Evolutionary conservation across 1,284 basidiomycete species (phyloP).

Genomic region (Heterobasidion annosum): DNA sequence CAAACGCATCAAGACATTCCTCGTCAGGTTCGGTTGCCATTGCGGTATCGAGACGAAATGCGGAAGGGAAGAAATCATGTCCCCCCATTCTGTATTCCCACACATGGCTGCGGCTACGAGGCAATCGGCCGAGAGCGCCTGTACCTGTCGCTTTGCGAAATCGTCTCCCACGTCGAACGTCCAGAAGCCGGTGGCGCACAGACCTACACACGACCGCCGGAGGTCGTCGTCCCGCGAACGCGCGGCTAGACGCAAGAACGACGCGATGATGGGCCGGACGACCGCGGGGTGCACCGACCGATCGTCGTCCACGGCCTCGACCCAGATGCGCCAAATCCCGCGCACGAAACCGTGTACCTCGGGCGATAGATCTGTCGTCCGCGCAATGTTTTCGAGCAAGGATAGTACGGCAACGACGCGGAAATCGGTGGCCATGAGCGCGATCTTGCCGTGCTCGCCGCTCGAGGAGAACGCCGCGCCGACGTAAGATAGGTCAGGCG

Average conservation of each 20-base stretch:
- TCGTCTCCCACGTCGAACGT: slow-evolving; percentile 13
- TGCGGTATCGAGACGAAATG: slow-evolving; percentile 8
- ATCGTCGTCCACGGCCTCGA: slow-evolving; percentile 10
- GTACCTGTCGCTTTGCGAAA: slow-evolving; percentile 10
- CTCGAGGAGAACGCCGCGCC: neutral
- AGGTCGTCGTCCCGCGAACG: slow-evolving; percentile 26
- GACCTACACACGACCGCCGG: slow-evolving; percentile 18
- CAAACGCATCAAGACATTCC: slow-evolving; percentile 6
- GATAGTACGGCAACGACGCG: slow-evolving; percentile 8
- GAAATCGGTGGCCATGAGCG: slow-evolving; percentile 7
- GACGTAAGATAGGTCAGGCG: slow-evolving; percentile 14
- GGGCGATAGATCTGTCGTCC: neutral
- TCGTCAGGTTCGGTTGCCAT: slow-evolving; percentile 9
- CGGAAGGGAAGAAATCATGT: slow-evolving; percentile 9
- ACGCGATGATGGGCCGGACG: slow-evolving; percentile 28
- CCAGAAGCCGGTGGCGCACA: slow-evolving; percentile 11
- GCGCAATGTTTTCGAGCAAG: slow-evolving; percentile 8
- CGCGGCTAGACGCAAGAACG: slow-evolving; percentile 38
- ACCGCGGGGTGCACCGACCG: slow-evolving; percentile 13
- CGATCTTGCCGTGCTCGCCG: neutral
- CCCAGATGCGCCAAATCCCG: slow-evolving; percentile 34
- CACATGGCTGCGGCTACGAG: slow-evolving; percentile 7
- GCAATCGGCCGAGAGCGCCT: slow-evolving; percentile 11
- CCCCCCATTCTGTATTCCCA: slow-evolving; percentile 9
- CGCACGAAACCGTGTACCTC: slow-evolving; percentile 22